Conservation (phyloP, 2,329 filamentous ascomycete species). For the Ilyonectria sp. region DNA sequence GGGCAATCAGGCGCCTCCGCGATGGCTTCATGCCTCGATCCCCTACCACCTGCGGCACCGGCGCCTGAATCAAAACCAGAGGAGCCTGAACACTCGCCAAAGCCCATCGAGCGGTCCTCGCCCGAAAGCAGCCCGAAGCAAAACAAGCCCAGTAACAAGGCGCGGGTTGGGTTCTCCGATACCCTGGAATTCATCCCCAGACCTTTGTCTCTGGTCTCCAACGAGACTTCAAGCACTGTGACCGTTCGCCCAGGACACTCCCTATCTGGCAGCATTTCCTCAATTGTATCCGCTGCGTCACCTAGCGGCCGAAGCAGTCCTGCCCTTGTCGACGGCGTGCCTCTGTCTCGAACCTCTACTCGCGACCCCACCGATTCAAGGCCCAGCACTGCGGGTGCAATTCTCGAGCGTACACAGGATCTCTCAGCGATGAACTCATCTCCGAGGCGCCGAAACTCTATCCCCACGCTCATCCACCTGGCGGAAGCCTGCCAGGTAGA, state of each 20-base stretch:
- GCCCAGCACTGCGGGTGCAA: constrained; percentile 80
- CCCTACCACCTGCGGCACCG: constrained; percentile 21
- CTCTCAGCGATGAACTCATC: constrained; percentile 48
- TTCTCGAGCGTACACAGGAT: constrained; percentile 68
- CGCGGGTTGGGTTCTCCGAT: constrained; percentile 87
- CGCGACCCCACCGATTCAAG: constrained; percentile 65
- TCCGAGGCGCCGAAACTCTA: constrained; percentile 71
- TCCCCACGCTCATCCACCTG: constrained; percentile 66
- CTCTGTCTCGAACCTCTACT: constrained; percentile 57
- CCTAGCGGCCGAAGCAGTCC: constrained; percentile 59
- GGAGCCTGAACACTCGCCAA: constrained; percentile 6
- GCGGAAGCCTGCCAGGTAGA: constrained; percentile 54
- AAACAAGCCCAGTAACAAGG: constrained; percentile 62
- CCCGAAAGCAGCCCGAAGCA: constrained; percentile 42
- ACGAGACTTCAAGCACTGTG: constrained; percentile 84
- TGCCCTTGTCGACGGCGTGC: constrained; percentile 35
- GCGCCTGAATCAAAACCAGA: constrained; percentile 21
- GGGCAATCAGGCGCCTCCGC: constrained; percentile 43
- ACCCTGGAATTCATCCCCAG: constrained; percentile 87
- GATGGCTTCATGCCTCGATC: constrained; percentile 41
- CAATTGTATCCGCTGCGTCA: constrained; percentile 75
- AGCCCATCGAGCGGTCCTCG: constrained; percentile 11
- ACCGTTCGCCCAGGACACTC: constrained; percentile 81
- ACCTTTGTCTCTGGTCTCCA: constrained; percentile 87
- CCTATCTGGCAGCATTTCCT: constrained; percentile 85